phyloP scores from a whole-genome alignment of 1,139 yeast genomes.

The Sugiyamaella paludigena region DNA sequence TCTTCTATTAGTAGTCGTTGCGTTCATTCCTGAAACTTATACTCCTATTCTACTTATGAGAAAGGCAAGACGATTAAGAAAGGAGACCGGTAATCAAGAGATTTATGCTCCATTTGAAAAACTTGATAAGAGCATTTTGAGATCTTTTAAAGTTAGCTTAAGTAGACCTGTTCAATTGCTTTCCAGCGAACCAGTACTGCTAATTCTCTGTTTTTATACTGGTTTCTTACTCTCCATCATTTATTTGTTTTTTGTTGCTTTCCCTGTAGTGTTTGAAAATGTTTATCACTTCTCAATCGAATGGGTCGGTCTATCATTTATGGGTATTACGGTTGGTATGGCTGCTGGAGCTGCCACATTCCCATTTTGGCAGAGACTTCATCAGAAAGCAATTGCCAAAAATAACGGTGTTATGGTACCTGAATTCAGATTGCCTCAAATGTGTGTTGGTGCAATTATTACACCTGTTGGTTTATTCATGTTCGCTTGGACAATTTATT shows the following conservation, averaged over 20 bases:
- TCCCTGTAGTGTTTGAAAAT: slow-evolving; percentile 53
- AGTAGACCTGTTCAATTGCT: slow-evolving; percentile 56
- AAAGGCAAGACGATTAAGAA: slow-evolving; percentile 58
- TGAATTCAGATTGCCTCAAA: slow-evolving; percentile 69
- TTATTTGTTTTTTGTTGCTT: slow-evolving; percentile 61
- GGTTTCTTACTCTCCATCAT: slow-evolving; percentile 60
- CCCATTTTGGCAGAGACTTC: slow-evolving; percentile 22
- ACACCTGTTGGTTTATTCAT: slow-evolving; percentile 64
- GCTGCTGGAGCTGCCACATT: slow-evolving; percentile 27
- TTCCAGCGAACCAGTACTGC: slow-evolving; percentile 60
- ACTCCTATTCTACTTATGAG: slow-evolving; percentile 58
- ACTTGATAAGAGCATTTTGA: slow-evolving; percentile 30
- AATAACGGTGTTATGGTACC: slow-evolving; percentile 36
- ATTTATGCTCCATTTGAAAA: slow-evolving; percentile 52
- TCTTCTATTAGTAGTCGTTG: slow-evolving; percentile 52
- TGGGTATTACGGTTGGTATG: slow-evolving; percentile 52
- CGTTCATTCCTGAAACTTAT: slow-evolving; percentile 70
- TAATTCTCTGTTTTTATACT: slow-evolving; percentile 57
- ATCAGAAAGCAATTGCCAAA: slow-evolving; percentile 17
- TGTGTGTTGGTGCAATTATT: slow-evolving; percentile 45
- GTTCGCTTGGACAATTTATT: slow-evolving; percentile 72
- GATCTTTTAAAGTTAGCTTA: slow-evolving; percentile 43
- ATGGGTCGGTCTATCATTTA: slow-evolving; percentile 49
- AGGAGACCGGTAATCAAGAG: slow-evolving; percentile 56
- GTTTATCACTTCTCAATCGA: slow-evolving; percentile 45